Evolutionary conservation across 1,284 basidiomycete species (phyloP), one percentile per base, ranked within the genome.

Genomic region (Phylloboletellus chloephorus): DNA sequence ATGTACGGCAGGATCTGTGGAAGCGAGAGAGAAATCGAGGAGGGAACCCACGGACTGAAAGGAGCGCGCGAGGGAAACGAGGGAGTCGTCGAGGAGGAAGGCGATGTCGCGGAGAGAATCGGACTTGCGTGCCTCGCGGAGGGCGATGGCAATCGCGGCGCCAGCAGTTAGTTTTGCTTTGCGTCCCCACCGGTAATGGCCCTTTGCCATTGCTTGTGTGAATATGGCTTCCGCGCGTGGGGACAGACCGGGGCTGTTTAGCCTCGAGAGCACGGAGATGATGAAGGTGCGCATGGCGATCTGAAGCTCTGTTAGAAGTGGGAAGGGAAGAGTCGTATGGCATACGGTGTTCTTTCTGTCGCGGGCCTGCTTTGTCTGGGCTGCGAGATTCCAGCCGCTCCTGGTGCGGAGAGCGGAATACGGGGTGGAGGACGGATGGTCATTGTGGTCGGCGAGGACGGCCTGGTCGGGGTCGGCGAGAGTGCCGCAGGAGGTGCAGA

Each of bases 91-190:
- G 37, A 84, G 66, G 17, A 84, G 63, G 51, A 74, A 76, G 11
- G 83, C 78, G 47, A 88, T 78, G 48, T 85, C 78, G 38, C 65
- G 68, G 26, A 87, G 65, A 8, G 73, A 74, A 53, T 84, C 80
- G 30, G 79, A 76, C 44, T 75, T 77, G 52, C 68, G 73, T 41
- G 71, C 70, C 63, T 86, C 81, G 34, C 84, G 77, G 24, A 86
- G 65, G 5, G 82, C 78, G 43, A 87, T 68, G 16, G 76, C 72
- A 22, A 88, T 65, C 28, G 77, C 72, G 2, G 79, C 82, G 10
- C 77, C 84, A 0, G 82, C 79, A 13, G 74, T 68, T 28, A 77
- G 66, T 58, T 74, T 81, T 12, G 84, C 79, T 50, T 70, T 78
- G 35, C 73, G 70, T 21, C 84, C 85, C 82, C 84, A 88, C 21